Base-by-base conservation (phyloP, 192 early-diverging fungal species). In the Backusella parvicylindrica region DNA sequence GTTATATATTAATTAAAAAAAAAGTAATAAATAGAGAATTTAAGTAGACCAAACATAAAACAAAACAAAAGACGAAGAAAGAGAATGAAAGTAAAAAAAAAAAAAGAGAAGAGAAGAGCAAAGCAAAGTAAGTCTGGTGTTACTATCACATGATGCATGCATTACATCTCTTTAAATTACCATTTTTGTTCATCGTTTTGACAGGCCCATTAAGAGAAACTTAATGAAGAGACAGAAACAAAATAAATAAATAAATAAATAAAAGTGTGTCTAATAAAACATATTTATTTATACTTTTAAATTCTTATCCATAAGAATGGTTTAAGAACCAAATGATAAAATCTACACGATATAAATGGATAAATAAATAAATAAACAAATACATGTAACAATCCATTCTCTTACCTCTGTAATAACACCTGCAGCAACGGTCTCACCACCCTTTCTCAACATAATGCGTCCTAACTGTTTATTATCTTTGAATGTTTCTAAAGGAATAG, bases 391-490 rank as follows among this genome's bases (percentile, higher is more conserved):
- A 2, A 7, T 18, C 64, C 16, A 1, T 74, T 15, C 63, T 70
- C 64, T 82, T 79, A 89, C 71, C 50, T 68, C 75, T 13, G 81
- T 90, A 5, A 94, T 90, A 32, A 96, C 89, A 2, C 97, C 97
- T 16, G 95, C 96, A 40, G 95, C 96, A 40, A 98, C 89, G 0
- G 95, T 97, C 73, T 94, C 91, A 32, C 92, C 91, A 21, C 88
- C 93, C 72, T 89, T 90, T 37, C 98, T 87, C 76, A 99, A 81
- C 89, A 92, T 93, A 47, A 99, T 79, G 16, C 98, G 84, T 0
- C 97, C 97, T 41, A 98, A 82, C 23, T 95, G 92, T 80, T 95
- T 95, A n/a, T 89, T 92, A 31, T 93, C 93, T 73, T 89, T 89
- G 75, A 93, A 96, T 8, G 90, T 82, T 75, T 98, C 97, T 37